Conservation (phyloP, 2,329 filamentous ascomycete genomes). For the Hymenotorrendiella dingleyae region DNA sequence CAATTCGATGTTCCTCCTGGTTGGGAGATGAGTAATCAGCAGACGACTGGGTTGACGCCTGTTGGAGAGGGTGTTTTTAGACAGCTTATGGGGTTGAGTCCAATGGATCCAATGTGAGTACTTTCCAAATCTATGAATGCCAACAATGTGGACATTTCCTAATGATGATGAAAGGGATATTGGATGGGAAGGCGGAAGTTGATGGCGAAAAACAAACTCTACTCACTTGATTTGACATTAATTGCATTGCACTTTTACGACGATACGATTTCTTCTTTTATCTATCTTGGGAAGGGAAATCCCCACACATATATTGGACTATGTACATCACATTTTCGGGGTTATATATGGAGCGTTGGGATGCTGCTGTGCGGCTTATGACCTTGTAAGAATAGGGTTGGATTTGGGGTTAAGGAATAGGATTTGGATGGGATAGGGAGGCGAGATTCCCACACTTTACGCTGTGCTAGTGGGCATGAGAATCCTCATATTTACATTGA, state of each 20-base stretch:
- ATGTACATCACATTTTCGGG: too few species aligned
- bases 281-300: background rate
- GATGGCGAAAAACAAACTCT: background rate
- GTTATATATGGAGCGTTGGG: too few species aligned
- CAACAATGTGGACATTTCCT: slow-evolving; percentile 37
- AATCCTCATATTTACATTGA: too few species aligned
- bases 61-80: slow-evolving; percentile 52
- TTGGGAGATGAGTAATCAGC: slow-evolving; percentile 36
- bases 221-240: background rate
- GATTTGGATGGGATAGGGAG: too few species aligned
- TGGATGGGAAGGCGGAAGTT: slow-evolving; percentile 22
- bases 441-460: too few species aligned
- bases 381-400: too few species aligned
- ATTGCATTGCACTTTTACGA: background rate
- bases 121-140: slow-evolving; percentile 14
- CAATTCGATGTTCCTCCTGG: slow-evolving; percentile 39
- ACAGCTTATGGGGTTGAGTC: slow-evolving; percentile 51
- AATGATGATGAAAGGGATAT: slow-evolving; percentile 22
- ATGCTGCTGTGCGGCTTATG: too few species aligned
- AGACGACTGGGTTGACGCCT: slow-evolving; percentile 43
- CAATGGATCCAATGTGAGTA: slow-evolving; percentile 55
- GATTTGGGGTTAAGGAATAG: too few species aligned
- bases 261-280: background rate
- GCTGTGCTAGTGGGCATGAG: too few species aligned
- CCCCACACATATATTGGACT: background rate